Evolutionary conservation across 768 basidiomycete species (phyloP).

Genomic region (Dendrothele bispora): DNA sequence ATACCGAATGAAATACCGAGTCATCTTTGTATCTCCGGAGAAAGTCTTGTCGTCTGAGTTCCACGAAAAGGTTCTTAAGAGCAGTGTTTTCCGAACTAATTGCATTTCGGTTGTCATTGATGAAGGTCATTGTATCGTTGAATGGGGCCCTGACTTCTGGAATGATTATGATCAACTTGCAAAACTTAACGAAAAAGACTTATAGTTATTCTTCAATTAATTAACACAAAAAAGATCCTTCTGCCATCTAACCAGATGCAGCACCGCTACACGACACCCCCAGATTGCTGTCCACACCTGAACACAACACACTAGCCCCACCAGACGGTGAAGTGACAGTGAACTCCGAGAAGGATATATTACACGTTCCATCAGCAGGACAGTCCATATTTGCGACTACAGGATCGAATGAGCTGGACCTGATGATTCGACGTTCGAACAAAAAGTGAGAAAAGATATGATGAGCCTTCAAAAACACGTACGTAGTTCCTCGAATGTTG

Average conservation of each 20-base stretch:
- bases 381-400: slow-evolving; percentile 29
- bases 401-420: slow-evolving; percentile 21
- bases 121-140: too few relatives aligned
- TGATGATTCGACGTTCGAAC: slow-evolving; percentile 13
- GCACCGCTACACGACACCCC: slow-evolving; percentile 26
- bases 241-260: slow-evolving; percentile 21
- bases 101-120: too few relatives aligned
- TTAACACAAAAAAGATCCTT: too few relatives aligned
- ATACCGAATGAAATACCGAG: too few relatives aligned
- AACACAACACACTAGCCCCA: slow-evolving; percentile 22
- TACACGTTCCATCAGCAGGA: slow-evolving; percentile 23
- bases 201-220: too few relatives aligned
- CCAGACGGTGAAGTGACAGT: slow-evolving; percentile 27
- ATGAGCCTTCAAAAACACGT: not conserved
- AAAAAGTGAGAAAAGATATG: not conserved
- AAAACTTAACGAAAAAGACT: too few relatives aligned
- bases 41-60: too few relatives aligned
- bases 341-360: slow-evolving; percentile 21
- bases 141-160: too few relatives aligned
- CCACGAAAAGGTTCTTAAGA: too few relatives aligned
- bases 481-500: slow-evolving; percentile 30
- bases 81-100: too few relatives aligned
- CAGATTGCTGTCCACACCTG: slow-evolving; percentile 23
- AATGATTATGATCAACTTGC: too few relatives aligned
- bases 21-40: too few relatives aligned